Percentiles rank a stretch among this genome's conserved stretches.
Evolutionary conservation across 1,139 yeast genomes (phyloP).

Genomic region (Neolecta irregularis): DNA sequence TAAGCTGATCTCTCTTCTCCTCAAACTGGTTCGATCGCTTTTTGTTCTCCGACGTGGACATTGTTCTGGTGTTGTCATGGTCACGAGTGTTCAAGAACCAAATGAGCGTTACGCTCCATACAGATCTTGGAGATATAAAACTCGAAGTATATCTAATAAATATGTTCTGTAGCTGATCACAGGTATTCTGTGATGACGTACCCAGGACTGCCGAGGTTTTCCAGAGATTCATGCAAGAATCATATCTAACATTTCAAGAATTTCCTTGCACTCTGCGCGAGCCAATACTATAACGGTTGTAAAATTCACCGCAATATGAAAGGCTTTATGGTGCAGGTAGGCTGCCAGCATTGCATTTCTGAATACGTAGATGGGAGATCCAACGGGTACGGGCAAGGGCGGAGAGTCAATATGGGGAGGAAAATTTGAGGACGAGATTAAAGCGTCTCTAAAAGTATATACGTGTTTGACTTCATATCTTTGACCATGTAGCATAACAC

Average conservation of each 20-base stretch:
- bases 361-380: slow-evolving; percentile 32
- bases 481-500: slow-evolving; percentile 22
- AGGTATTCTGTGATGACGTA: slow-evolving; percentile 28
- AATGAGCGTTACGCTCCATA: slow-evolving; percentile 23
- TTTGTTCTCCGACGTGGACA: not conserved
- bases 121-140: slow-evolving; percentile 29
- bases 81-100: too few relatives aligned
- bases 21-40: slow-evolving; percentile 12
- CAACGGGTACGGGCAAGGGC: slow-evolving; percentile 36
- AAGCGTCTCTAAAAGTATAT: slow-evolving; percentile 22
- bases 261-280: slow-evolving; percentile 36
- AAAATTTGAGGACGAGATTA: slow-evolving; percentile 35
- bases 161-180: too few relatives aligned
- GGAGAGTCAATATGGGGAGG: slow-evolving; percentile 40
- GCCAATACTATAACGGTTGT: slow-evolving; percentile 30
- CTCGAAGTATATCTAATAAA: too few relatives aligned
- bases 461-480: not conserved
- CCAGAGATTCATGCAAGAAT: not conserved
- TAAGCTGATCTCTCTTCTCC: slow-evolving; percentile 15
- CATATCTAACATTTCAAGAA: slow-evolving; percentile 19
- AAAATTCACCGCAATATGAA: slow-evolving; percentile 32
- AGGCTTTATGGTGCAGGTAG: slow-evolving; percentile 17
- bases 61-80: too few relatives aligned
- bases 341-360: not conserved
- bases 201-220: slow-evolving; percentile 28